Base-by-base conservation (phyloP, 1,139 yeast species). In the Saccharomyces hybrid region DNA sequence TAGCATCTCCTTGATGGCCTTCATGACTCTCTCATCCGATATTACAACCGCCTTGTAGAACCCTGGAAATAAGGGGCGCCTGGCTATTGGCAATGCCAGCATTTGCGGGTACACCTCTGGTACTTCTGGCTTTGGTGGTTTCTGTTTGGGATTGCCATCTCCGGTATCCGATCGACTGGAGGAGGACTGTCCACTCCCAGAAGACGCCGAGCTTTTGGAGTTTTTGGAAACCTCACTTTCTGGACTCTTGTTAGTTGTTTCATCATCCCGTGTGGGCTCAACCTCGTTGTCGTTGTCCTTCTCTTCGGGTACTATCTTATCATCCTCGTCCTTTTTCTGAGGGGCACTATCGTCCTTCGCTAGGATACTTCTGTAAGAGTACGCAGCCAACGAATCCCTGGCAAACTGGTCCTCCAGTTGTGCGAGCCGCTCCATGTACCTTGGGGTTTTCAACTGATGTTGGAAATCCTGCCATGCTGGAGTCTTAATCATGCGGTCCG, bases 21-120 rank as follows among this genome's bases (percentile, higher is more conserved):
- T 83, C 65, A 88, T 85, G n/a, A 89, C 96, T 55, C 84, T 83
- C 7, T 86, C 85, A 68, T 90, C 96, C 2, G 90, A 83, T 54
- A 89, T 81, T 44, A 85, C 84, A 55, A 89, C 88, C 6, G 93
- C 88, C 64, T 82, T 80, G 65, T 81, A 82, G 60, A 80, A 80
- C 0, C 85, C 85, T 1, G 84, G 84, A 56, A 80, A 77, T 54
- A 82, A 64, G 1, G 87, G 87, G 55, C 86, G 76, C 55, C 82
- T 75, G 9, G 83, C 77, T 51, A 82, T 78, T 38, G 85, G 84
- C 23, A 82, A 62, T 0, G 84, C 85, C 61, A 82, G 67, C 52
- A 82, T 77, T 59, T 80, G 83, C 2, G 85, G 84, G 53, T 80
- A 81, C 1, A 77, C 76, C 55, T 79, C 80, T 1, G 82, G 81